Conservation (phyloP, 352 stramenopile genomes). For the Globisporangium cederbergense region DNA sequence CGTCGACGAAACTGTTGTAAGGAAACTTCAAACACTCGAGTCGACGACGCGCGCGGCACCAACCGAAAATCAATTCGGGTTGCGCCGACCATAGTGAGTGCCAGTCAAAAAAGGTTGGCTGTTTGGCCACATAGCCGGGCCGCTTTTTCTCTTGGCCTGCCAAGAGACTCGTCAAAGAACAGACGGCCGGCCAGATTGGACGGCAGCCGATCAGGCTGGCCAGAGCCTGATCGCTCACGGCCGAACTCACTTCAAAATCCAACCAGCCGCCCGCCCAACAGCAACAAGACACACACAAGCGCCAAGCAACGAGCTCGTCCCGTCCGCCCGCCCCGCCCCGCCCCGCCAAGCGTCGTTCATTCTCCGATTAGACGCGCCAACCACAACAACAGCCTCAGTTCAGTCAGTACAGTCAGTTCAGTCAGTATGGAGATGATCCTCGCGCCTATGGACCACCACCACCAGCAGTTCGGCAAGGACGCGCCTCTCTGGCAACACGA, state of each 20-base stretch:
- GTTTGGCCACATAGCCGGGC: not conserved
- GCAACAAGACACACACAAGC: too few species aligned
- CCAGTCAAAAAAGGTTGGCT: not conserved
- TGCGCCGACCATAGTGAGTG: not conserved
- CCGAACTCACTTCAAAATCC: conserved; percentile 19
- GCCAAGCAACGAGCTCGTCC: not conserved
- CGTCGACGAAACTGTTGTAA: conserved; percentile 9
- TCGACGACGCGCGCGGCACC: conserved; percentile 7
- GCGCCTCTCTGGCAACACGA: conserved; percentile 23
- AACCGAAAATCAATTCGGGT: not conserved
- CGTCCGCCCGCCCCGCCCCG: not conserved
- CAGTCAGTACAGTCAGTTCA: not conserved
- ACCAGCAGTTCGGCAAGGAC: conserved; percentile 25
- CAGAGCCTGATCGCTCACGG: not conserved
- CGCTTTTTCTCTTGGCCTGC: conserved; percentile 3
- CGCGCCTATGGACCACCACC: conserved; percentile 52
- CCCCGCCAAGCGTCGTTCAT: conserved; percentile 15
- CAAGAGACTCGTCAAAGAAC: conserved; percentile 2
- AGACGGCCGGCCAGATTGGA: not conserved
- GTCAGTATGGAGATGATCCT: conserved; percentile 60
- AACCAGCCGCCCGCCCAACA: not conserved
- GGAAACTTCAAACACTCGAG: conserved; percentile 9
- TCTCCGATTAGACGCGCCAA: conserved; percentile 15
- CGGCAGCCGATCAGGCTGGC: not conserved
- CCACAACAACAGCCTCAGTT: conserved; percentile 4